Evolutionary conservation across 192 early-diverging fungal species (phyloP), one percentile per base, ranked within the genome.

Genomic region (Coemansia sp.): DNA sequence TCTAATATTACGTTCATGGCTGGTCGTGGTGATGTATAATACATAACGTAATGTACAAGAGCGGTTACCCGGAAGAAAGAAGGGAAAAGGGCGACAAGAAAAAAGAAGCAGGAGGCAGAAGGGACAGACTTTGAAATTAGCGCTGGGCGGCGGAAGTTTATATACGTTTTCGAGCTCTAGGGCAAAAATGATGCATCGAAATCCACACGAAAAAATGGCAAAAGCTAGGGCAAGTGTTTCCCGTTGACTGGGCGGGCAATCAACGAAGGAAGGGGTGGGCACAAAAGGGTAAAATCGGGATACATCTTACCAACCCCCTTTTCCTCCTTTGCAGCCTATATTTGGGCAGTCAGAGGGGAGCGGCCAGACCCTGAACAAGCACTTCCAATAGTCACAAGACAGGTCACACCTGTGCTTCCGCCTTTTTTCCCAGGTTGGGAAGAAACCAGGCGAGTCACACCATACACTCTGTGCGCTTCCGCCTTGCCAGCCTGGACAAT

Each of bases 341-440:
- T 53, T 53, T 43, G 31, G 31, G 31, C 49, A 21, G 29, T 17
- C 56, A 38, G 27, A 29, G 17, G 19, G 56, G 27, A 29, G 10
- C 27, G 29, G 8, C 21, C 21, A 57, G 29, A 29, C 29, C n/a
- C 31, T 57, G 56, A 57, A 29, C 56, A 56, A n/a, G 35, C 55
- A 16, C 19, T 57, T 12, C 8, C 6, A 8, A 35, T 35, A 35
- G 31, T 35, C 31, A 35, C 31, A 35, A 35, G n/a, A 31, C 31
- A 35, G 31, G 31, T 35, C 31, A 35, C 31, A 35, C 31, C 31
- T 35, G 31, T 35, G 31, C 31, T 35, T 35, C 31, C 31, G 6
- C 29, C 31, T 35, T 35, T 35, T 27, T 35, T 35, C 31, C 31
- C 31, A 35, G 31, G 31, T 35, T 35, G 31, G 31, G 31, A 35